Evolutionary conservation across 768 basidiomycete species (phyloP), one percentile per base, ranked within the genome.

Genomic region (Artomyces pyxidatus): DNA sequence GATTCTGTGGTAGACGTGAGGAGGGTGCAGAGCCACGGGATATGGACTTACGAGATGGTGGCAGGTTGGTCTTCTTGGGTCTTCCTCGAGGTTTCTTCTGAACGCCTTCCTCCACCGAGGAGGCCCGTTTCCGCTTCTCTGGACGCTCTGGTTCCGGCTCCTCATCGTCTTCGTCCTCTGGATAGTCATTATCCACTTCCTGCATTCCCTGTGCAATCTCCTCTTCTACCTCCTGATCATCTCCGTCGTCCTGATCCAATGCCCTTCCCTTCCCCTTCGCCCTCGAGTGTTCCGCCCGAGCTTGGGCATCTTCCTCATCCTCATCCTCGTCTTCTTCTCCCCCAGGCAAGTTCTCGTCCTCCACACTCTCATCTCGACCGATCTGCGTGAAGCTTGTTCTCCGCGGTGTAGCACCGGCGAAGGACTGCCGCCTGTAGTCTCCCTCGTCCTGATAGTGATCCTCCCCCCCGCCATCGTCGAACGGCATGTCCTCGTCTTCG

Each of bases 221-320:
- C n/a, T 72, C 68, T 49, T 73, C 71, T 17, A 70, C 47, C 4
- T 62, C 68, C 11, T 63, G 48, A 22, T 57, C 62, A 10, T 48
- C 58, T 28, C 49, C 49, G 28, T 57, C 16, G n/a, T 50, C 54
- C n/a, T n/a, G n/a, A 16, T 56, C 53, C 16, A 54, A 51, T 4
- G 62, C 70, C 49, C 67, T 69, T 42, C 63, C 67, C 59, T 74
- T 80, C 14, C 68, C 71, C 54, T 72, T 68, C 63, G 43, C 45
- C 28, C 39, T 44, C 17, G 50, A 32, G 10, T 2, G 37, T 17
- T 32, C 32, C 25, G 23, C 30, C 14, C 28, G 19, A 12, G 19
- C 35, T 4, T 37, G 30, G 5, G n/a, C 11, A 17, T 10, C 19
- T 19, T 43, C 42, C 27, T 43, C 42, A 2, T 16, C 19, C 5